Base-by-base conservation (phyloP, 2,329 filamentous ascomycete species). In the Botrytis fragariae region DNA sequence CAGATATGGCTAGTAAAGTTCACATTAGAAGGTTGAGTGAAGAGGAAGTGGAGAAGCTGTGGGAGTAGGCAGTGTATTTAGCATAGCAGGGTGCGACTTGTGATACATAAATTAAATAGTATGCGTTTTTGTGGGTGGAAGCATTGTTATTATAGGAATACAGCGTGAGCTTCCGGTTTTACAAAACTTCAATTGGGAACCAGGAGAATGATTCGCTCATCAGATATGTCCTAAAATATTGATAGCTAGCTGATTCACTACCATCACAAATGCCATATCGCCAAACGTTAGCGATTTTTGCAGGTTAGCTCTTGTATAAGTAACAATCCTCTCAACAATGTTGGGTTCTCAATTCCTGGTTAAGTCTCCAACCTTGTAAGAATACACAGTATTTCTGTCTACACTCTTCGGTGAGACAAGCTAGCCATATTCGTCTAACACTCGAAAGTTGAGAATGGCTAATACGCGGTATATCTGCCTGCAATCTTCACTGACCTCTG, bases 1-100 rank as follows among this genome's bases (percentile, higher is more conserved):
- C 69, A 29, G 69, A 71, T 54, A 71, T 64, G 69, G 59, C 57
- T 4, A 71, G 42, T 12, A 71, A 71, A 29, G 69, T 71, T 39
- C 32, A 61, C 0, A 71, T 64, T 20, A 42, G 69, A 42, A 61
- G 69, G 2, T 37, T 63, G 44, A 54, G 44, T 12, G 42, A 48
- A 63, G 42, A 54, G 18, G 59, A 64, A n/a, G 25, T 64, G 22
- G 29, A 64, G 16, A 39, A 39, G 32, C 42, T 71, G 18, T 71
- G 69, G 59, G 29, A 69, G 18, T 69, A 42, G 51, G 32, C 14
- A n/a, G 25, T 2, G 37, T 35, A 39, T n/a, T n/a, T 61, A 0
- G 8, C 4, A 37, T 39, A 25, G 35, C 14, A 8, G 2, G 59
- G 6, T 32, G 51, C 7, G n/a, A 18, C 3, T 29, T 9, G 14